Conservation (phyloP, 2,329 filamentous ascomycete species). For the Acrocalymma vagum region DNA sequence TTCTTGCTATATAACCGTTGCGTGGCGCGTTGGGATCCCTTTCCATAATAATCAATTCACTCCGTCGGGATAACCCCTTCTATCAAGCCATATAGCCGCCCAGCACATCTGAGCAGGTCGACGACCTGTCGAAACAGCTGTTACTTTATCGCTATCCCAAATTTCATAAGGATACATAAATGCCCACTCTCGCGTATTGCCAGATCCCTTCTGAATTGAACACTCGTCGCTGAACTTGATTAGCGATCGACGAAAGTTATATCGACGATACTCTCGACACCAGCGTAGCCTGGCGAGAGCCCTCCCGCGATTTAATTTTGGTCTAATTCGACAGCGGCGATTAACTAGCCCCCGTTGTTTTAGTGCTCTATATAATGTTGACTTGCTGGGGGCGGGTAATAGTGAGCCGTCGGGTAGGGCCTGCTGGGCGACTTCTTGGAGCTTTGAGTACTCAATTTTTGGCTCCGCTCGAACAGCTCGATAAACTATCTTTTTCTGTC, state of each 20-base stretch:
- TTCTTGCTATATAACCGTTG: neutral
- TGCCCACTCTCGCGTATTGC: conserved; percentile 1
- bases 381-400: conserved; percentile 1
- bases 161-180: conserved; percentile 15
- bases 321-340: conserved; percentile 4
- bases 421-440: neutral
- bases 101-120: conserved; percentile 8
- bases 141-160: conserved; percentile 22
- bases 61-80: conserved; percentile 1
- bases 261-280: neutral
- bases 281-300: conserved; percentile 2
- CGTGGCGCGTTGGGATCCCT: conserved; percentile 1
- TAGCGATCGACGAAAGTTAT: neutral
- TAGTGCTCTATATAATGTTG: conserved; percentile 4
- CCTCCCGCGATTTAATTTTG: conserved; percentile 1
- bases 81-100: conserved; percentile 3
- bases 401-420: conserved; percentile 4
- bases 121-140: conserved; percentile 6
- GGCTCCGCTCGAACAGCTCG: conserved; percentile 1
- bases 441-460: conserved; percentile 15
- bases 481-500: conserved; percentile 6
- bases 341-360: conserved; percentile 5
- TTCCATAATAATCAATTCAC: conserved; percentile 7
- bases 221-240: conserved; percentile 10
- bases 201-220: conserved; percentile 5